Base-by-base conservation (phyloP, 2,329 filamentous ascomycete genomes). In the Myriosclerotinia scirpicola region DNA sequence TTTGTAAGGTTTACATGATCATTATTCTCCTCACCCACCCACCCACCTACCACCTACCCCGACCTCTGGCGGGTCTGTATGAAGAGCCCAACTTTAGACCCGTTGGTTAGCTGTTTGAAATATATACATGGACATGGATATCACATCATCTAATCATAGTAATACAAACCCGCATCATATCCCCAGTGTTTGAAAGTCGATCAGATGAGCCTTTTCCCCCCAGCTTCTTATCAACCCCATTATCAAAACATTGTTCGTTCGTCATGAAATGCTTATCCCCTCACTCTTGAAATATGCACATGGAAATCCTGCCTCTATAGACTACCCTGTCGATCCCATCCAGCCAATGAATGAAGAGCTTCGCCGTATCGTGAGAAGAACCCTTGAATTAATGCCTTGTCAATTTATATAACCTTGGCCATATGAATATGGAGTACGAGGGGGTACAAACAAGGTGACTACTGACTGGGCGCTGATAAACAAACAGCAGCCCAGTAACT, bases 201-300 rank as follows among this genome's bases (percentile, higher is more conserved):
- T 62, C 46, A 53, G 46, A 52, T 52, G 59, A 58, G 55, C 38
- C 1, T n/a, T n/a, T n/a, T n/a, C n/a, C n/a, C n/a, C n/a, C n/a
- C n/a, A n/a, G n/a, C n/a, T n/a, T n/a, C n/a, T n/a, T n/a, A n/a
- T n/a, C n/a, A n/a, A n/a, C n/a, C n/a, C n/a, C n/a, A 38, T 55
- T 9, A 38, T 55, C 34, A 40, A 36, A 36, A 15, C 17, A 15
- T 44, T 1, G 42, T 44, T 44, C 42, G 17, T 44, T 44, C 42
- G 17, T 6, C 17, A 15, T 40, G 17, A 40, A 34, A 34, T 34
- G 30, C 30, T 34, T 30, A 55, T n/a, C n/a, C 5, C 9, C 48
- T 52, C 48, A 26, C n/a, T 9, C 46, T 48, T n/a, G 9, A 22
- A 22, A 52, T 5, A 30, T 36, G 20, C 36, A 63, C n/a, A 34